Evolutionary conservation across 2,329 filamentous ascomycete species (phyloP), one percentile per base, ranked within the genome.

Genomic region (Chaetoscypha palmicola): DNA sequence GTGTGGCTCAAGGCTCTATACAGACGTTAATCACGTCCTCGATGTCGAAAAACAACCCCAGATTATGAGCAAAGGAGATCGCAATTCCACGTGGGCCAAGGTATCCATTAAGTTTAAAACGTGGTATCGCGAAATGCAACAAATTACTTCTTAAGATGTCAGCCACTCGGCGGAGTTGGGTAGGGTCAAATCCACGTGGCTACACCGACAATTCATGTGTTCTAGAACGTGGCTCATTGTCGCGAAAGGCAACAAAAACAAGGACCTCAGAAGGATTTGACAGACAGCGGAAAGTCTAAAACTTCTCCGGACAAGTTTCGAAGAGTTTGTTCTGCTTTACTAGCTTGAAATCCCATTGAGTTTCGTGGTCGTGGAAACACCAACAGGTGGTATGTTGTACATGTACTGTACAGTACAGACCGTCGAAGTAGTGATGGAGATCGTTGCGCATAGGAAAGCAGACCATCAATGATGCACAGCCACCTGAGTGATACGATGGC

Each of bases 61-160:
- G 3, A 4, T 31, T 11, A 11, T 12, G 28, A 11, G 11, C 12
- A 31, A 11, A 31, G 11, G 28, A 31, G 28, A 31, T 14, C 16
- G 12, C 28, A 14, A 11, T 12, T 31, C 11, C 10, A 10, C 32
- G 4, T 34, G 17, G 11, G 17, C 23, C 23, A 26, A 26, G 22
- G 16, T 26, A 17, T 14, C 36, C 9, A 26, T 8, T 26, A 19
- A 17, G 9, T 17, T 14, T 28, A 44, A 43, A 44, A 38, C 41
- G 41, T 44, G 41, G 35, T 36, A 30, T 38, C 21, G 41, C 41
- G 41, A 44, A 30, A 14, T 44, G 41, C 41, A 44, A 44, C 35
- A 44, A 38, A 38, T 19, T 31, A 20, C 20, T 32, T 41, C 14
- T 22, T 12, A 19, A 19, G n/a, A 9, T 41, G 17, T 16, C 38